These are phyloP conservation scores for Leccinum fibrillosum DNA, from an alignment of 768 basidiomycete genomes.

Conservation along the genomic window DNA sequence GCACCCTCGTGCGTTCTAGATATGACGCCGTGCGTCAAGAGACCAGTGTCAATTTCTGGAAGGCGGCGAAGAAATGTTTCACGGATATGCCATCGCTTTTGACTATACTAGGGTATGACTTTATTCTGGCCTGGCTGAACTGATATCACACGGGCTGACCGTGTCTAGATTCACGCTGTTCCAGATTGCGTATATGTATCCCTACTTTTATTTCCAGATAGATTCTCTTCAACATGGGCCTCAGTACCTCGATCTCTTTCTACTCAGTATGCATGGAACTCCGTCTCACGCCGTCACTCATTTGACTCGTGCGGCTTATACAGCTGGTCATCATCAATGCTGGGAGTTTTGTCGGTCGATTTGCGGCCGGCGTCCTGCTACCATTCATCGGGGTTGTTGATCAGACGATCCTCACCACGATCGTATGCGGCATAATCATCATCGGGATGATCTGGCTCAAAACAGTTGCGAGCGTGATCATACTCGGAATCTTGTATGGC, in stretches of 20 bases:
- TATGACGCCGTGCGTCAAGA: constrained; percentile 7
- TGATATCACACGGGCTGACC: not conserved
- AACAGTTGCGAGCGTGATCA: constrained; percentile 35
- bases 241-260: constrained; percentile 46
- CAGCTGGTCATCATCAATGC: constrained; percentile 42
- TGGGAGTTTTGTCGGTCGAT: constrained; percentile 46
- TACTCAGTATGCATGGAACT: constrained; percentile 30
- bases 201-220: constrained; percentile 58
- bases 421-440: constrained; percentile 35
- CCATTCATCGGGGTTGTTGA: constrained; percentile 43
- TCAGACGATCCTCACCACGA: constrained; percentile 34
- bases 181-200: constrained; percentile 44
- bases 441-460: constrained; percentile 42
- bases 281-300: not conserved
- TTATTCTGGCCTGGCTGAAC: not conserved
- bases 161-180: constrained; percentile 24
- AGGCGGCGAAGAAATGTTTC: constrained; percentile 21
- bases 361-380: constrained; percentile 39
- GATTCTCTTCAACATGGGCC: constrained; percentile 48
- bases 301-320: not conserved
- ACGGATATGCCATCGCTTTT: constrained; percentile 24
- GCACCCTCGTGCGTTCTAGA: constrained; percentile 36
- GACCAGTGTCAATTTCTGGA: constrained; percentile 9
- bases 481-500: constrained; percentile 46
- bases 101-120: constrained; percentile 21